Evolutionary conservation across 495 filamentous ascomycete genomes (phyloP).

Genomic region (Aspergillus carlsbadensis): DNA sequence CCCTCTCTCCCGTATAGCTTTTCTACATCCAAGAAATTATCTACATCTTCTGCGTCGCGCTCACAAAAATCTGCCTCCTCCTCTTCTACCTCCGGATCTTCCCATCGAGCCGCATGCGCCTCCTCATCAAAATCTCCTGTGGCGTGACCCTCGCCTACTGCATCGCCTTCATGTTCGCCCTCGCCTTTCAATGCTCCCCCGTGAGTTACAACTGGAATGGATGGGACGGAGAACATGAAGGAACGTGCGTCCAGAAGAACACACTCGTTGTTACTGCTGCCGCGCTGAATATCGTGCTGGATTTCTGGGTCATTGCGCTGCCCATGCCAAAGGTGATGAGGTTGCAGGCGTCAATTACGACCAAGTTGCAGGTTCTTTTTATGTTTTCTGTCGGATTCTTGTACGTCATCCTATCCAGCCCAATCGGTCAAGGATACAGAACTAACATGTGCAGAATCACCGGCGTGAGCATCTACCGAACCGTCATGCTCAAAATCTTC

Average conservation of each 20-base stretch:
- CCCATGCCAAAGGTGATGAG: background rate
- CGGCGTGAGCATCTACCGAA: background rate
- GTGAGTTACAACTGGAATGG: background rate
- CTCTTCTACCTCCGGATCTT: background rate
- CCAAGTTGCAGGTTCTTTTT: background rate
- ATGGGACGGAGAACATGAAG: conserved; percentile 1
- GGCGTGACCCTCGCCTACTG: background rate
- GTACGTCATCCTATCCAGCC: background rate
- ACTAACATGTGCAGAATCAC: too few species aligned
- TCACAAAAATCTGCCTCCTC: background rate
- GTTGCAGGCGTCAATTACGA: background rate
- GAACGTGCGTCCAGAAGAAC: background rate
- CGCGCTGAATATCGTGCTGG: background rate
- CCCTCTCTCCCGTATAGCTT: too few species aligned
- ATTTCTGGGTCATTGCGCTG: background rate
- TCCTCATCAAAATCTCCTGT: background rate
- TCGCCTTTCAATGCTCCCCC: background rate
- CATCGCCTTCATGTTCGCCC: background rate
- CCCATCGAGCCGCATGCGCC: too few species aligned
- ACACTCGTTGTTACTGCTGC: background rate
- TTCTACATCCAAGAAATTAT: too few species aligned
- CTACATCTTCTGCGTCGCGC: too few species aligned
- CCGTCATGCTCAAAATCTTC: background rate
- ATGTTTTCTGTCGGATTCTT: background rate
- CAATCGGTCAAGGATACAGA: too few species aligned